Percentiles rank a stretch among this genome's conserved stretches.
Evolutionary conservation across 2,329 filamentous ascomycete species (phyloP).

Genomic region (Diaporthe longicolla): DNA sequence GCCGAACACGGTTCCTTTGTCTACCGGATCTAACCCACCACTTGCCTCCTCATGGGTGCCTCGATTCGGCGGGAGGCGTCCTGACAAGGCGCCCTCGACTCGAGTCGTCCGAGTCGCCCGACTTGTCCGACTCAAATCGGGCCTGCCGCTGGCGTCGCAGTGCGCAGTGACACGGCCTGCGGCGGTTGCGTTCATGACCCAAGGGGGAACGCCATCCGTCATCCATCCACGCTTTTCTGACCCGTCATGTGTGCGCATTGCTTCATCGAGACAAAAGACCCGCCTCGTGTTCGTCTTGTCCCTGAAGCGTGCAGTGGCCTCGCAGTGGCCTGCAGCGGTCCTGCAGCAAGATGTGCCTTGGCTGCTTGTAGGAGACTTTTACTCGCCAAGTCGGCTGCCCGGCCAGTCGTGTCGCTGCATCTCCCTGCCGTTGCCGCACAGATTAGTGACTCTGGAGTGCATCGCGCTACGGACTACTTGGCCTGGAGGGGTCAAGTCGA

Average conservation of each 20-base stretch:
- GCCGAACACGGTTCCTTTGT: constrained; percentile 26
- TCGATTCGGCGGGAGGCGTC: constrained; percentile 18
- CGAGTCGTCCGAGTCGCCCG: constrained; percentile 4
- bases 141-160: constrained; percentile 28
- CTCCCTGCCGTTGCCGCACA: constrained; percentile 34
- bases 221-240: constrained; percentile 31
- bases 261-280: constrained; percentile 37
- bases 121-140: constrained; percentile 11
- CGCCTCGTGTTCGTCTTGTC: constrained; percentile 43
- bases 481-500: constrained; percentile 34
- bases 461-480: constrained; percentile 37
- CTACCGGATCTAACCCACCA: constrained; percentile 18
- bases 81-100: constrained; percentile 25
- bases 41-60: constrained; percentile 6
- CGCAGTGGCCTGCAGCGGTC: constrained; percentile 43
- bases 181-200: constrained; percentile 27
- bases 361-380: constrained; percentile 32
- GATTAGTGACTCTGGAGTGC: constrained; percentile 37
- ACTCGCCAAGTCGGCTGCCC: constrained; percentile 19
- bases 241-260: constrained; percentile 40
- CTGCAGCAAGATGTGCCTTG: constrained; percentile 30
- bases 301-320: constrained; percentile 49
- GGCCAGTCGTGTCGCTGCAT: constrained; percentile 34
- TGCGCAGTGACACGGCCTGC: constrained; percentile 11
- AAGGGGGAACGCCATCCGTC: constrained; percentile 24